phyloP scores from a whole-genome alignment of 352 stramenopile species.

The Blastocystis sp. region DNA sequence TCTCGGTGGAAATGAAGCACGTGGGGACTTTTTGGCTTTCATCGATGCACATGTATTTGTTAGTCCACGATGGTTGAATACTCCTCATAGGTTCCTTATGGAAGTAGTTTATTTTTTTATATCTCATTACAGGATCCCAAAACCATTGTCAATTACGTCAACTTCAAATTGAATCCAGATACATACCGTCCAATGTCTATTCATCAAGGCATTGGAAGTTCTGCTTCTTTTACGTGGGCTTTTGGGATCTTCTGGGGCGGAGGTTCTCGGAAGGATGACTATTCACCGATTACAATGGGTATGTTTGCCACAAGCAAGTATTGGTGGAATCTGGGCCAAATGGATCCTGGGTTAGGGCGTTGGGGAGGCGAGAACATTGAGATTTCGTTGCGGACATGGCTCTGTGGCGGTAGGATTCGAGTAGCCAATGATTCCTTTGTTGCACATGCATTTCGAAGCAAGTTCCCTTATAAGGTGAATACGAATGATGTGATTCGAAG shows the following conservation, averaged over 20 bases:
- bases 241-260: slow-evolving; percentile 43
- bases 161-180: slow-evolving; percentile 41
- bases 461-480: slow-evolving; percentile 63
- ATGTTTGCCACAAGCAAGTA: slow-evolving; percentile 59
- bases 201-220: neutral
- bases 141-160: slow-evolving; percentile 61
- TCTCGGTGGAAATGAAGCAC: slow-evolving; percentile 56
- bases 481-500: slow-evolving; percentile 21
- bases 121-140: neutral
- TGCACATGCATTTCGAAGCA: neutral
- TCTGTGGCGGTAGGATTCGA: slow-evolving; percentile 53
- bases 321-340: slow-evolving; percentile 51
- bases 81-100: neutral
- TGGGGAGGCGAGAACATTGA: slow-evolving; percentile 61
- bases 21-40: slow-evolving; percentile 46
- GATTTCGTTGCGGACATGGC: slow-evolving; percentile 58
- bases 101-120: neutral
- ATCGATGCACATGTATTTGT: slow-evolving; percentile 66
- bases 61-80: slow-evolving; percentile 48
- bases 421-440: slow-evolving; percentile 59
- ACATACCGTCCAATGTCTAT: neutral
- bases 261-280: slow-evolving; percentile 22
- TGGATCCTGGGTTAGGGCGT: slow-evolving; percentile 29
- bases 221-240: slow-evolving; percentile 50
- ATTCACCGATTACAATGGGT: slow-evolving; percentile 60